These are phyloP conservation scores for Dalbergia cultrata DNA, from an alignment of 306 rosid species.

Conservation along the genomic window DNA sequence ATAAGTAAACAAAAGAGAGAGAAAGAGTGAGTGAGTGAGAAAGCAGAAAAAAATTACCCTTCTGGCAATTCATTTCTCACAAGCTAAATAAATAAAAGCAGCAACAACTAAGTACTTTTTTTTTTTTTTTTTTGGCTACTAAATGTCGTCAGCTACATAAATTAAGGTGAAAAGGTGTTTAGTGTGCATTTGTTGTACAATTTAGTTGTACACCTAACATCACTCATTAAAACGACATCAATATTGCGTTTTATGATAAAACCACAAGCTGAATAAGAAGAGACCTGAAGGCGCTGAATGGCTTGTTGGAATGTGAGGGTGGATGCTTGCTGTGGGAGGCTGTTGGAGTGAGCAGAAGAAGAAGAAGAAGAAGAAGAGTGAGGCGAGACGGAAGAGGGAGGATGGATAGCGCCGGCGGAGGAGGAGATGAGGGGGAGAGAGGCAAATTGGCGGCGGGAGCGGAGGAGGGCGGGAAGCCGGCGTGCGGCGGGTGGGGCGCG, in stretches of 20 bases:
- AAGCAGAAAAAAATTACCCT: not conserved
- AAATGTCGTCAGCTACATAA: too few species aligned
- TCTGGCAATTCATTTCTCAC: not conserved
- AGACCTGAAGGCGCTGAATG: constrained; percentile 96
- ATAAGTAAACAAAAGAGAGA: not conserved
- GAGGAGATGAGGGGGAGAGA: constrained; percentile 46
- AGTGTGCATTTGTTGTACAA: too few species aligned
- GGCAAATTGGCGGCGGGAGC: constrained; percentile 57
- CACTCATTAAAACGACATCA: too few species aligned
- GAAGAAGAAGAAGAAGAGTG: constrained; percentile 45
- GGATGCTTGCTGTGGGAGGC: constrained; percentile 46
- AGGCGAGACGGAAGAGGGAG: constrained; percentile 22
- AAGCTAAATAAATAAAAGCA: not conserved
- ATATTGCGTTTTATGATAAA: too few species aligned
- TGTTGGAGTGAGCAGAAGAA: constrained; percentile 42
- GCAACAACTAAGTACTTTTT: not conserved
- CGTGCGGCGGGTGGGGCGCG: constrained; percentile 22
- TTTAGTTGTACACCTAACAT: too few species aligned
- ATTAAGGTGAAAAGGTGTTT: too few species aligned
- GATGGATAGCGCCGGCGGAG: constrained; percentile 52
- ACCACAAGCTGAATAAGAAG: too few species aligned
- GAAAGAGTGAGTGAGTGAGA: not conserved
- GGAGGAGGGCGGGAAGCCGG: constrained; percentile 4
- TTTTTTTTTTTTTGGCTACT: too few species aligned
- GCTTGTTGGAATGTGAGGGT: constrained; percentile 91